Evolutionary conservation across 2,329 filamentous ascomycete species (phyloP), one percentile per base, ranked within the genome.

Genomic region (Fusarium sp.): DNA sequence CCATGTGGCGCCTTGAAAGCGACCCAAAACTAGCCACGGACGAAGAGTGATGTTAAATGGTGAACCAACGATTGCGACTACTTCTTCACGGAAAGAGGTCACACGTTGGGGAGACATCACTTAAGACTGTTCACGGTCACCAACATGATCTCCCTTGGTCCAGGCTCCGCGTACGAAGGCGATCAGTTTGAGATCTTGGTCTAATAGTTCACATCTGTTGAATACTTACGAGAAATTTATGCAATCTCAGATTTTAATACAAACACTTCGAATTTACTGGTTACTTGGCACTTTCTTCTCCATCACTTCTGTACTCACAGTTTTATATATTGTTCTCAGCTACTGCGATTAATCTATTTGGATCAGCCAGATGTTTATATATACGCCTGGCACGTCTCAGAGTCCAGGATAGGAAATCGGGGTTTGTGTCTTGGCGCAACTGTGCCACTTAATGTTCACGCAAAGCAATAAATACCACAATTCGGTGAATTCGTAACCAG

Each of bases 161-260:
- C 14, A 16, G 16, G 16, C n/a, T 21, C 10, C 9, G 25, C 7
- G 23, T 20, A 27, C 13, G 5, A 27, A 53, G 25, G 23, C 18
- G 10, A 11, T 5, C 9, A 20, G 25, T 42, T 20, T 21, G n/a
- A 12, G 27, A n/a, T 20, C 18, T n/a, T 27, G 12, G 18, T 28
- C 25, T 27, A 47, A 28, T 20, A 9, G 7, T 21, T 20, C 6
- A 28, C 25, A 53, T 53, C 14, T 53, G 18, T 13, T 18, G n/a
- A 25, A 28, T 18, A 42, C 13, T 18, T 53, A 16, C 23, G n/a
- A 20, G 32, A 51, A 41, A 16, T 5, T 42, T 9, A 41, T 28
- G 14, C 10, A 8, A 21, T 42, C 13, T 27, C 10, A 41, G 14
- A 41, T 46, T n/a, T 60, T n/a, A 60, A 66, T 65, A 48, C 25